Evolutionary conservation across 257 asterid genomes (phyloP).

Genomic region (Petrea volubilis): DNA sequence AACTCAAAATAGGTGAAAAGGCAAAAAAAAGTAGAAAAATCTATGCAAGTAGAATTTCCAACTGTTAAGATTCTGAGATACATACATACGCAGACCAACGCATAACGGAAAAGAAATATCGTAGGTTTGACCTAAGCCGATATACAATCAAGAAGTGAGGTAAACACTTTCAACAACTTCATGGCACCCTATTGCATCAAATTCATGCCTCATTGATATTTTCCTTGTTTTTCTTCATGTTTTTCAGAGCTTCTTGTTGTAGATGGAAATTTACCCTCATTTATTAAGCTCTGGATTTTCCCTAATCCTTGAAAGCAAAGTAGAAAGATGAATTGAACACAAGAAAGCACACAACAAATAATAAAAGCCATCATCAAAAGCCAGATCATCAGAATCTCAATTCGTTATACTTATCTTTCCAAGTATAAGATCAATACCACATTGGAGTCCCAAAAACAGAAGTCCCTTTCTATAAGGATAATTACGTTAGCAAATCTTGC

Average conservation of each 20-base stretch:
- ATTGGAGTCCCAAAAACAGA: background rate
- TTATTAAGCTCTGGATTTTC: background rate
- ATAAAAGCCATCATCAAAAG: background rate
- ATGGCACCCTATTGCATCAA: conserved; percentile 1
- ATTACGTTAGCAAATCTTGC: background rate
- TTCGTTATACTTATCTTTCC: background rate
- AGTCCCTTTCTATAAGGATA: background rate
- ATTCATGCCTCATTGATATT: conserved; percentile 1
- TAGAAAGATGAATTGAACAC: background rate
- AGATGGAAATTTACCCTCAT: background rate
- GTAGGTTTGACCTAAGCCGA: background rate
- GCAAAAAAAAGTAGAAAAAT: background rate
- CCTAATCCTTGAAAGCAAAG: conserved; percentile 6
- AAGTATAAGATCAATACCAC: background rate
- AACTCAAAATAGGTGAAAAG: conserved; percentile 1
- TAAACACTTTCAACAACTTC: no score
- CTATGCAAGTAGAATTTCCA: background rate
- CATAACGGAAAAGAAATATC: background rate
- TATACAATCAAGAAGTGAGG: background rate
- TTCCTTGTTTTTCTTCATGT: background rate
- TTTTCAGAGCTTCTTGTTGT: background rate
- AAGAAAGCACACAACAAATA: background rate
- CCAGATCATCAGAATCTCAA: background rate
- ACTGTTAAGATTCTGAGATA: background rate
- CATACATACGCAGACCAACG: background rate